Evolutionary conservation across 768 basidiomycete genomes (phyloP), one percentile per base, ranked within the genome.

Genomic region (Multifurca ochricompacta): DNA sequence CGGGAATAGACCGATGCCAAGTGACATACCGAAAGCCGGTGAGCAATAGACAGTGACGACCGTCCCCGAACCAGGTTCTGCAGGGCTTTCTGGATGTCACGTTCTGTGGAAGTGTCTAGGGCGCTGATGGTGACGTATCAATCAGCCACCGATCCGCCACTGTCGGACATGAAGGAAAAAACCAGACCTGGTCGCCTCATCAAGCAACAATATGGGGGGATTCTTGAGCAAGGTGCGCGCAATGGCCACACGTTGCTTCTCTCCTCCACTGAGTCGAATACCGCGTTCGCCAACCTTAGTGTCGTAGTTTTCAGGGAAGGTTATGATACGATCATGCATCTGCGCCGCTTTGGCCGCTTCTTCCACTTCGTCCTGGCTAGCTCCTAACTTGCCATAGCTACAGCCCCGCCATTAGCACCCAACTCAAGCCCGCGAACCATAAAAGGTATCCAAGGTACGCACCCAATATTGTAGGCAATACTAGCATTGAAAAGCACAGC

Each of bases 231-330:
- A 74, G 6, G 90, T 92, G 51, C 91, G 72, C 0, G 91, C 91
- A 65, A 95, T 89, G 5, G 90, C 85, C 1, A 92, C 87, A 18
- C 91, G 77, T 67, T 93, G 90, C 70, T 91, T 91, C 73, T 94
- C 91, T 9, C 92, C 92, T 3, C 91, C 92, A 55, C 82, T 85
- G 31, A 94, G 70, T 37, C 91, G 71, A 16, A 93, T 80, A 18
- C 91, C 92, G 21, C 92, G 76, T 69, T 94, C 92, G n/a, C 92
- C 92, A 30, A 93, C 83, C 62, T 84, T 81, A 19, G 92, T 94
- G 30, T 87, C 78, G 66, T 93, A 94, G 68, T 81, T 82, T 54
- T 91, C 89, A 4, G 90, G 85, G 79, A 94, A 94, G 37, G 75
- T 73, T 69, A 84, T 67, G 62, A 96, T 87, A 6, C 87, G 77